These are phyloP conservation scores for Antrodiella citrinella DNA, from an alignment of 768 basidiomycete genomes.

Conservation along the genomic window DNA sequence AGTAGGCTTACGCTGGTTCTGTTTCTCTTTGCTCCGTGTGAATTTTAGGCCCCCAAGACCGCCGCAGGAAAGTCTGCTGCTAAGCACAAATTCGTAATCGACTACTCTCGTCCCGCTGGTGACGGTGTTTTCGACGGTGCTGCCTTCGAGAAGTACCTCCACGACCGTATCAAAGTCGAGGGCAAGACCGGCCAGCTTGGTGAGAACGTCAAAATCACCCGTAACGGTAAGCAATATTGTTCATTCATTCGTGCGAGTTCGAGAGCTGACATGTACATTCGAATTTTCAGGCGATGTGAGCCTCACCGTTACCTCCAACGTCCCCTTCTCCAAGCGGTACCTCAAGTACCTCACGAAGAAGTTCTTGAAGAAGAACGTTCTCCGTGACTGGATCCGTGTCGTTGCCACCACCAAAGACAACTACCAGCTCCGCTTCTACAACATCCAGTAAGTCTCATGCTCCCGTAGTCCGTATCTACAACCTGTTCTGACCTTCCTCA, in stretches of 20 bases:
- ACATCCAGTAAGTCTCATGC: conserved; percentile 65
- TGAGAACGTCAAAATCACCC: conserved; percentile 78
- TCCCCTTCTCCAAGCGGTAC: conserved; percentile 94
- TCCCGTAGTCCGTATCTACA: conserved; percentile 7
- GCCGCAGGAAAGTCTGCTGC: conserved; percentile 42
- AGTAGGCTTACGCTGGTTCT: conserved; percentile 73
- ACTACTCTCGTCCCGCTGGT: conserved; percentile 76
- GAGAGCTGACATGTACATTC: not conserved
- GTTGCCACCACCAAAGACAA: conserved; percentile 90
- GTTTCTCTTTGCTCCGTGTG: conserved; percentile 21
- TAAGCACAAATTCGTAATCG: conserved; percentile 77
- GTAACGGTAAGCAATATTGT: conserved; percentile 79
- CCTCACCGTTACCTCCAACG: conserved; percentile 76
- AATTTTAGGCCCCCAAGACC: conserved; percentile 46
- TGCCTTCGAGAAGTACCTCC: conserved; percentile 80
- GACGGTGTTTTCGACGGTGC: conserved; percentile 56
- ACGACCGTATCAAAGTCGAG: conserved; percentile 91
- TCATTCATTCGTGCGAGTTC: not conserved
- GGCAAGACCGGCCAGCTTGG: conserved; percentile 89
- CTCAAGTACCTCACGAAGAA: conserved; percentile 99
- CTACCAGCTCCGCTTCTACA: conserved; percentile 94
- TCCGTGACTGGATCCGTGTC: conserved; percentile 97
- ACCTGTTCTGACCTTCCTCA: not conserved
- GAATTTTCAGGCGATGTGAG: conserved; percentile 57
- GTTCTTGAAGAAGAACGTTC: conserved; percentile 95